These are phyloP conservation scores for Hebeloma cylindrosporum DNA, from an alignment of 768 basidiomycete species.

Conservation along the genomic window DNA sequence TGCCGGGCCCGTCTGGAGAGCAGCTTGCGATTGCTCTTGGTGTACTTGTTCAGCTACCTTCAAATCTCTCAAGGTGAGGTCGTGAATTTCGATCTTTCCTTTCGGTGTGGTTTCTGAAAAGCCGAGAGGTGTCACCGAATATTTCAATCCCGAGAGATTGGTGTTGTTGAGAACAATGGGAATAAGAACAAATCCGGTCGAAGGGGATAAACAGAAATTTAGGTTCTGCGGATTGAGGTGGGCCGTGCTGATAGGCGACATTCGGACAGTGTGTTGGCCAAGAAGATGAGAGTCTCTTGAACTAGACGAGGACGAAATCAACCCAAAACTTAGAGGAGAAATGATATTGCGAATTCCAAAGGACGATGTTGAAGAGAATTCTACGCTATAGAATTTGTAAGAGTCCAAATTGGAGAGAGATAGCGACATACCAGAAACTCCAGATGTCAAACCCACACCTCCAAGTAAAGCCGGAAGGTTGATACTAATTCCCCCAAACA, in stretches of 20 bases:
- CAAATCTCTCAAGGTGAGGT: conserved; percentile 62
- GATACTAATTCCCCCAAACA: conserved; percentile 72
- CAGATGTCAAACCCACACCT: conserved; percentile 22
- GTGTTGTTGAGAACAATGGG: conserved; percentile 93
- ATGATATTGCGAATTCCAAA: conserved; percentile 51
- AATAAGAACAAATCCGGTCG: conserved; percentile 57
- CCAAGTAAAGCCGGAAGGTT: conserved; percentile 36
- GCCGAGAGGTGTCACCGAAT: conserved; percentile 70
- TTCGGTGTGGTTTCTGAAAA: conserved; percentile 37
- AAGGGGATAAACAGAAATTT: conserved; percentile 69
- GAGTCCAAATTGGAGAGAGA: neutral
- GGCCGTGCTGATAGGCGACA: conserved; percentile 93
- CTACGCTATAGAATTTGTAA: conserved; percentile 21
- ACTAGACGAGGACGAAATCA: conserved; percentile 42
- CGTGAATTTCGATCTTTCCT: conserved; percentile 51
- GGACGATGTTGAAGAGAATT: conserved; percentile 42
- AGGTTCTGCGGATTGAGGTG: conserved; percentile 76
- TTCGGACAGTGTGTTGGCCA: conserved; percentile 88
- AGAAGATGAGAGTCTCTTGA: conserved; percentile 60
- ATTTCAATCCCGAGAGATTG: conserved; percentile 64
- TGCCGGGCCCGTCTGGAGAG: conserved; percentile 35
- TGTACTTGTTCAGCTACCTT: conserved; percentile 65
- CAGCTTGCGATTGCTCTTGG: conserved; percentile 48
- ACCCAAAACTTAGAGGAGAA: conserved; percentile 49
- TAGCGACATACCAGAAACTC: conserved; percentile 20